Base-by-base conservation (phyloP, 2,329 filamentous ascomycete species). In the Colletotrichum camelliae region DNA sequence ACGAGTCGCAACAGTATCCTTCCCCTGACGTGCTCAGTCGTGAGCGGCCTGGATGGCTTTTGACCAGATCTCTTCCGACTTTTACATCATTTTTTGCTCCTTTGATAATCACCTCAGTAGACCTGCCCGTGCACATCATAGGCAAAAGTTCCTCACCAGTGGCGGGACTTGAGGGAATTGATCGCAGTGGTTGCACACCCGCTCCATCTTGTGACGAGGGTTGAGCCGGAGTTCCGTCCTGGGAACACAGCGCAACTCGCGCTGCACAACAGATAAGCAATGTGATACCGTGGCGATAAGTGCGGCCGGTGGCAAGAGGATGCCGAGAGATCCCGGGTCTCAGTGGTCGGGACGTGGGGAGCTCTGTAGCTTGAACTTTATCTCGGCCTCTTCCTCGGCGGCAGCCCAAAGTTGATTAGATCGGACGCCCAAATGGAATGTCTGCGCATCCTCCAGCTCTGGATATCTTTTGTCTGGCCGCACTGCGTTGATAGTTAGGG, bases 1-100 rank as follows among this genome's bases (percentile, higher is more conserved):
- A 35, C 18, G 52, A 35, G 60, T 55, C 57, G 68, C 67, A 35
- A 58, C 33, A 35, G 24, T 6, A 69, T 61, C 67, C 67, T 69
- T 12, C 58, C 12, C 69, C 62, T 67, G 77, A 77, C 65, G 74
- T 78, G 37, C 78, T 77, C 15, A 57, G 5, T 58, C 33, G n/a
- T 43, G 10, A 48, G 43, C n/a, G n/a, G 18, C 10, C 43, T 5
- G 43, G n/a, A 48, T 48, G 9, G 12, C 43, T 21, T 21, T 5
- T 48, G 43, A 5, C 4, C 12, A 48, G 43, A 12, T 21, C 7
- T 48, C 6, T 48, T 4, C 10, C 43, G 43, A 21, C 43, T 21
- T 48, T 48, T 48, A 13, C 43, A 48, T 48, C 43, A n/a, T 48
- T 48, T 7, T 6, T 21, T 21, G n/a, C 6, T 48, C 10, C 10